Evolutionary conservation across 306 rosid species (phyloP).

Genomic region (Spatholobus suberectus): DNA sequence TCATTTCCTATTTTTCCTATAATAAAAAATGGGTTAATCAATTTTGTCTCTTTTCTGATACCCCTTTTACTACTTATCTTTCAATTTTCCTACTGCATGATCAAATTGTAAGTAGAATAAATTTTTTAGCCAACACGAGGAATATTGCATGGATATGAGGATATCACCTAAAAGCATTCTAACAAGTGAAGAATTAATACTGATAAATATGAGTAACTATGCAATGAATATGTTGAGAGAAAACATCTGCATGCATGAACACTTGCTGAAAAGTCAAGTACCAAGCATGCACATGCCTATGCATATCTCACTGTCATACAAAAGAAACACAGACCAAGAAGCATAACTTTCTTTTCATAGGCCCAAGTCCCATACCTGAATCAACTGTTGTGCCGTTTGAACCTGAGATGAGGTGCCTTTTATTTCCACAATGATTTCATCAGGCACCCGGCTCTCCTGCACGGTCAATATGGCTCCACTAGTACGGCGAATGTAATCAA

Average conservation of each 20-base stretch:
- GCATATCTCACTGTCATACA: conserved; percentile 18
- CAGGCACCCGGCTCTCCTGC: conserved; percentile 91
- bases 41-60: background rate
- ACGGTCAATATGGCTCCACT: conserved; percentile 94
- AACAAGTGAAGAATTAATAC: conserved; percentile 24
- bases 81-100: background rate
- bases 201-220: background rate
- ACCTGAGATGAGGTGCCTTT: conserved; percentile 93
- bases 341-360: conserved; percentile 5
- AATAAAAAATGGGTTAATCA: background rate
- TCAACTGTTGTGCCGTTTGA: conserved; percentile 87
- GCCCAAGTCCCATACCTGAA: conserved; percentile 69
- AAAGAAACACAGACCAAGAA: background rate
- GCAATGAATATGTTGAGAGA: background rate
- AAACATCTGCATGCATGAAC: background rate
- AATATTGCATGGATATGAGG: background rate
- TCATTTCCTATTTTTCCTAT: background rate
- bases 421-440: conserved; percentile 93
- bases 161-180: conserved; percentile 19
- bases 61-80: background rate
- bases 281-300: conserved; percentile 12
- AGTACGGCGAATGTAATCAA: conserved; percentile 87
- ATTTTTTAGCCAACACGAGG: background rate
- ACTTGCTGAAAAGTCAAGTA: background rate
- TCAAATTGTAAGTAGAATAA: background rate